Base-by-base conservation (phyloP, 768 basidiomycete genomes). In the Boletus rubroflammeus region DNA sequence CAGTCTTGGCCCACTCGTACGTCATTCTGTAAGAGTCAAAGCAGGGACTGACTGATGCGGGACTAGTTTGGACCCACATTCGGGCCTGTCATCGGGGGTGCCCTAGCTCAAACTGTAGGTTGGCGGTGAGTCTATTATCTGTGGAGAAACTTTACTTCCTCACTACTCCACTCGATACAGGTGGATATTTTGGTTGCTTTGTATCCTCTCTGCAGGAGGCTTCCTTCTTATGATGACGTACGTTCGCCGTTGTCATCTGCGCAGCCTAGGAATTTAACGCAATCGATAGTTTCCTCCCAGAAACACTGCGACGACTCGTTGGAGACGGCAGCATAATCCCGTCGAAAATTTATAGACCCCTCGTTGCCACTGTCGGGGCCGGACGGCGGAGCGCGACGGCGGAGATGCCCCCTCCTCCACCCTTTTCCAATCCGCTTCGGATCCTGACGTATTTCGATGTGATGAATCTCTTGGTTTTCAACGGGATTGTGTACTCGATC, bases 1-100 rank as follows among this genome's bases (percentile, higher is more conserved):
- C 67, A 76, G 70, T 34, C 54, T 86, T 3, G 86, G 86, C 0
- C 84, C 86, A n/a, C 76, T 83, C 76, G 85, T 83, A 56, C 39
- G 60, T 63, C 31, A 3, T 36, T 21, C 3, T 8, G 25, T 52
- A 13, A 6, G 36, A 35, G 17, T 10, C 6, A 25, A n/a, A 15
- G 8, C 3, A 2, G 11, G 40, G 4, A 41, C 13, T n/a, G 26
- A 32, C 29, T 53, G 38, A 53, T 14, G n/a, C 19, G 7, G 38
- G 21, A 25, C 32, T 28, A 82, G 81, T 65, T 80, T 25, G 85
- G 87, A 4, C 87, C 86, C 2, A 70, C 82, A 15, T 47, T 77
- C 25, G 76, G 75, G 2, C 75, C 78, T 14, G 73, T 77, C 6
- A 60, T 83, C 1, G 89, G 90, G 7, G 77, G 76, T 3, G 76